Base-by-base conservation (phyloP, 2,329 filamentous ascomycete species). In the Colletotrichum plurivorum region DNA sequence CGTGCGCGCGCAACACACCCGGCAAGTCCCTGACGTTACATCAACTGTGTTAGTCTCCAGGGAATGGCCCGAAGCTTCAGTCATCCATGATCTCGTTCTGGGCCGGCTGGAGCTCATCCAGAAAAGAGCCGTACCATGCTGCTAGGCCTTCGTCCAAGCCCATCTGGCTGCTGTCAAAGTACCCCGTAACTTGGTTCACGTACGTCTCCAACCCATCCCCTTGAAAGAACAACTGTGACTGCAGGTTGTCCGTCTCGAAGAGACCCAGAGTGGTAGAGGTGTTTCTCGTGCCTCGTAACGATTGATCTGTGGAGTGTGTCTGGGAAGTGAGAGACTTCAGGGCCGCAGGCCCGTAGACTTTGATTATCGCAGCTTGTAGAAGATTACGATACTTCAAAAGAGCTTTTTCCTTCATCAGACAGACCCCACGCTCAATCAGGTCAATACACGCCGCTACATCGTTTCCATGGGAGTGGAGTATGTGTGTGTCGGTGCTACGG, bases 71-170 rank as follows among this genome's bases (percentile, higher is more conserved):
- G 9, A 31, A 36, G 25, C 49, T 27, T 13, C 9, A 4, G 6
- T 63, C 39, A 58, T 8, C 18, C 41, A 46, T 9, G 16, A 12
- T n/a, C 20, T 43, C 45, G 12, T 49, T 39, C 13, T 70, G 43
- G 27, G 8, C 18, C 3, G 58, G 49, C 12, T 71, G 70, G 3
- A 68, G 27, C 27, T 71, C 70, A 6, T 71, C 53, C 56, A 72
- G 52, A 16, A 72, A 70, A 8, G 67, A 63, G 18, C 48, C 67
- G 31, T 71, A 71, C 71, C 71, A 72, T 6, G 63, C 70, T 13
- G 55, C 62, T 45, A 72, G 31, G 9, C 63, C 67, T 13, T 72
- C 71, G n/a, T 72, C 71, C 36, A 72, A 36, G 16, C 65, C 63
- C 39, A 70, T 8, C 8, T 70, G 45, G 22, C 62, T 54, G 13